Percentiles rank a stretch among this genome's conserved stretches.
These are phyloP conservation scores for Carallia pectinifolia DNA, from an alignment of 345 rosid species.

Conservation along the genomic window DNA sequence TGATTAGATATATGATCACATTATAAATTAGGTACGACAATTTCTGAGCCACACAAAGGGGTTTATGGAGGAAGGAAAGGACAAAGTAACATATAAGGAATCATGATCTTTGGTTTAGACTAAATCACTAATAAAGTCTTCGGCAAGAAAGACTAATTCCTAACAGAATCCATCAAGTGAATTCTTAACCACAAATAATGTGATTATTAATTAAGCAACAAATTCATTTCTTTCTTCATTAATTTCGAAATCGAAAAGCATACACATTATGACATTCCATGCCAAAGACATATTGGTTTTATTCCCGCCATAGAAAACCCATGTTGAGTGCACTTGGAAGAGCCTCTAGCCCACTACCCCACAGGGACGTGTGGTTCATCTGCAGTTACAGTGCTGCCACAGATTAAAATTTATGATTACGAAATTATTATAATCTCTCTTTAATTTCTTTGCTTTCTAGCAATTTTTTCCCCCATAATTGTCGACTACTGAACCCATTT, in stretches of 20 bases:
- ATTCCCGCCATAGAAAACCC: constrained; percentile 18
- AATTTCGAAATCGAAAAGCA: constrained; percentile 9
- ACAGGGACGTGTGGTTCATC: too few relatives aligned
- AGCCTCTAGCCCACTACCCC: too few relatives aligned
- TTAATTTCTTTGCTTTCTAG: too few relatives aligned
- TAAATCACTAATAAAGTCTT: constrained; percentile 6
- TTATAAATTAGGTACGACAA: constrained; percentile 5
- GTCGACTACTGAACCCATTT: too few relatives aligned
- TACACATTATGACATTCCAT: background rate
- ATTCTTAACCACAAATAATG: constrained; percentile 3
- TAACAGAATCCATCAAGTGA: background rate
- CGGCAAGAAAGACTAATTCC: constrained; percentile 15
- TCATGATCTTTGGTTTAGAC: constrained; percentile 7
- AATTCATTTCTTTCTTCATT: background rate
- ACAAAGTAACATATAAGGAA: background rate
- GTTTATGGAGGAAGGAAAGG: background rate
- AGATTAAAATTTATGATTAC: too few relatives aligned
- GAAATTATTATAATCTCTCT: too few relatives aligned
- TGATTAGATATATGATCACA: constrained; percentile 6
- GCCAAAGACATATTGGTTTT: constrained; percentile 11
- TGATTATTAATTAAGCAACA: background rate
- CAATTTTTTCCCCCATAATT: too few relatives aligned
- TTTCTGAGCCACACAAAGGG: background rate
- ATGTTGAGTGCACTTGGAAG: constrained; percentile 1
- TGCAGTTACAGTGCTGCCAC: too few relatives aligned